These are phyloP conservation scores for Populus hybrid DNA, from an alignment of 441 rosid species.

Conservation along the genomic window DNA sequence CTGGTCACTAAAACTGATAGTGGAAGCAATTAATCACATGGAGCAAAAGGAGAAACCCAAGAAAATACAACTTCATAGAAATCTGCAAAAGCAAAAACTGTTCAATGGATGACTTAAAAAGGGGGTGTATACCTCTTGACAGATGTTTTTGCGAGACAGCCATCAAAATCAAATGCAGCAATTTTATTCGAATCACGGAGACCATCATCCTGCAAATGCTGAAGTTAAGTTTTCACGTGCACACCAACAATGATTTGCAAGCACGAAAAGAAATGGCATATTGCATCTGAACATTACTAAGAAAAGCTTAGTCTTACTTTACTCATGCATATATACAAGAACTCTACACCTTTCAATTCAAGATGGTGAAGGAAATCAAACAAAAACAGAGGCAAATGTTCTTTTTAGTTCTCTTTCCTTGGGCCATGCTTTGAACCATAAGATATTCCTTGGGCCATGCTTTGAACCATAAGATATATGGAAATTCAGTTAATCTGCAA, in stretches of 20 bases:
- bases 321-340: not conserved
- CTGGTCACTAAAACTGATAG: not conserved
- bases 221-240: constrained; percentile 3
- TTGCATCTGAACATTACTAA: not conserved
- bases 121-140: constrained; percentile 54
- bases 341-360: not conserved
- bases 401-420: not conserved
- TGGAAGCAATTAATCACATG: not conserved
- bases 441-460: too few relatives aligned
- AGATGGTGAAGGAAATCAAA: not conserved
- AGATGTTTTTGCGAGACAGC: constrained; percentile 84
- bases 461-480: too few relatives aligned
- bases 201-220: constrained; percentile 65
- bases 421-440: not conserved
- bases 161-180: constrained; percentile 98
- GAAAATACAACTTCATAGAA: not conserved
- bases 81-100: not conserved
- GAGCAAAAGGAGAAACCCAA: not conserved
- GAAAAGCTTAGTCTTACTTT: not conserved
- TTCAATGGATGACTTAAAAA: not conserved
- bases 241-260: not conserved
- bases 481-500: not conserved
- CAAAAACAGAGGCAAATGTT: not conserved
- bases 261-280: not conserved
- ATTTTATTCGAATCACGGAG: constrained; percentile 73